phyloP scores from a whole-genome alignment of 495 filamentous ascomycete genomes.

The Penicillium silybi region DNA sequence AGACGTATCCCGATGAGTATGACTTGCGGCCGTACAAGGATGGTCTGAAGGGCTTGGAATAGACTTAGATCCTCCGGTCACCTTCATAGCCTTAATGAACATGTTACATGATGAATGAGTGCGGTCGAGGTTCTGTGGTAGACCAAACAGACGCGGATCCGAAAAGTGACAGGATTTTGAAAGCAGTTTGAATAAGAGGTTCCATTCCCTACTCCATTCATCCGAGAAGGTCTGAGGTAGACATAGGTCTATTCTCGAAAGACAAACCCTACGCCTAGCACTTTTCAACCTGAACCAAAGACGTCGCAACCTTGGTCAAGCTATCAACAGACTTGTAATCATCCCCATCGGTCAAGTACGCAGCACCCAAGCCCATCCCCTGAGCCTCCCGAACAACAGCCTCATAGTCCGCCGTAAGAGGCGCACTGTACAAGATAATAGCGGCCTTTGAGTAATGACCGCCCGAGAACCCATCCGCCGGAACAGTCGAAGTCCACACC shows the following conservation, averaged over 20 bases:
- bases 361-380: conserved; percentile 21
- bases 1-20: conserved; percentile 91
- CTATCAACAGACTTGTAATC: conserved; percentile 10
- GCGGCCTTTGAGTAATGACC: conserved; percentile 11
- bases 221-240: too few species aligned
- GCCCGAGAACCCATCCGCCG: conserved; percentile 5
- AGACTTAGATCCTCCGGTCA: background rate
- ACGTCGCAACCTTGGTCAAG: conserved; percentile 12
- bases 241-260: too few species aligned
- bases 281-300: conserved; percentile 1
- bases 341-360: conserved; percentile 16
- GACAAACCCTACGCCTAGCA: too few species aligned
- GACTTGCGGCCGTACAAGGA: conserved; percentile 74
- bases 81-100: background rate
- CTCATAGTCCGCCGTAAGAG: conserved; percentile 5
- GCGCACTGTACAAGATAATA: conserved; percentile 17
- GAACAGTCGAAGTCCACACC: conserved; percentile 7
- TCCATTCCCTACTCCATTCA: too few species aligned
- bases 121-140: too few species aligned
- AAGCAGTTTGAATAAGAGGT: too few species aligned
- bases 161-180: too few species aligned
- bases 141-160: too few species aligned
- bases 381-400: conserved; percentile 10
- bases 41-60: conserved; percentile 62
- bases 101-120: too few species aligned